Evolutionary conservation across 768 basidiomycete species (phyloP), one percentile per base, ranked within the genome.

Genomic region (Termitomyces sp.): DNA sequence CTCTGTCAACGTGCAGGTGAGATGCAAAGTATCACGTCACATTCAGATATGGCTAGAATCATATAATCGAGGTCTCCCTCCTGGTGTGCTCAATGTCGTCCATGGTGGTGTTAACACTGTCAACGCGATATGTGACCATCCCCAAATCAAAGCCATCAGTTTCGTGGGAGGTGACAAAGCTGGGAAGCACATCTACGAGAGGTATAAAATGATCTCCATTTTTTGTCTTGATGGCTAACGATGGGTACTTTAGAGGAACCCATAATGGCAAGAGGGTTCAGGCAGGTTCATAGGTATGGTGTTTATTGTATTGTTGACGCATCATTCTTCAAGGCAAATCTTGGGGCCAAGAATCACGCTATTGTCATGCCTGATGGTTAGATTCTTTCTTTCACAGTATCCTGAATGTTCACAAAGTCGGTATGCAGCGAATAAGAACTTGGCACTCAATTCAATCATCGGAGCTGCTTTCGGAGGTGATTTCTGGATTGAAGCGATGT

Each of bases 311-410:
- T 2, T 14, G 11, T 28, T 55, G 19, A 37, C 5, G 10, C 23
- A 34, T 34, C 9, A 30, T 48, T 27, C 37, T 34, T 41, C n/a
- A 53, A 78, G 77, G 76, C 77, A 7, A 81, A 78, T 50, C 72
- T 98, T 71, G 96, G 96, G n/a, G 96, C 96, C 28, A 99, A 99
- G 76, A 98, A 96, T 64, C 94, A 96, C 70, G 92, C 86, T 17
- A 81, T 96, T 14, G 69, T 96, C 63, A 94, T 96, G 91, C 89
- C 93, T 19, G 94, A 97, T 71, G 91, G 94, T 95, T 59, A 54
- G 79, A 66, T 21, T 23, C 30, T 40, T 5, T 23, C 28, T 40
- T 17, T 28, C 8, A 53, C 21, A 21, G 12, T n/a, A 28, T 14
- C 2, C n/a, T 14, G n/a, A 39, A 28, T 14, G n/a, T 19, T 39